Evolutionary conservation across 495 filamentous ascomycete genomes (phyloP).

Genomic region (Aspergillus egyptiacus): DNA sequence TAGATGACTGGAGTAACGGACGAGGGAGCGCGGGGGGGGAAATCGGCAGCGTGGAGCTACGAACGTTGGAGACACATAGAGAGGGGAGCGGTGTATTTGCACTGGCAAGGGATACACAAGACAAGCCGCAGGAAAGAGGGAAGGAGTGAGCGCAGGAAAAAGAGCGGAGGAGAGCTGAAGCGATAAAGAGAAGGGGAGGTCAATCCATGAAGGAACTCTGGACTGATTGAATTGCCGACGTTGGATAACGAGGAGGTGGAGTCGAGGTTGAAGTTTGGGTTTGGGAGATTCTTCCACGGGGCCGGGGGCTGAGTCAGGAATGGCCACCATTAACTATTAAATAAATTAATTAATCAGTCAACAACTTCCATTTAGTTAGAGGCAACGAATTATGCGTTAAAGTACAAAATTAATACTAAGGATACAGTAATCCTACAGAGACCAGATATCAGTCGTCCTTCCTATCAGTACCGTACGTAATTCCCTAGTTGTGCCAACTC

Average conservation of each 20-base stretch:
- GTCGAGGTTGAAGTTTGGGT: background rate
- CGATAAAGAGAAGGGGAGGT: conserved; percentile 11
- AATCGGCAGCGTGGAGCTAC: conserved; percentile 18
- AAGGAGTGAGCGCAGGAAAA: conserved; percentile 13
- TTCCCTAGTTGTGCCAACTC: conserved; percentile 1
- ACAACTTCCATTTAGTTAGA: background rate
- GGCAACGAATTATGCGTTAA: conserved; percentile 4
- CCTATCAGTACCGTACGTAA: conserved; percentile 3
- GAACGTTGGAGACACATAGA: conserved; percentile 20
- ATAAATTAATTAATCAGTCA: background rate
- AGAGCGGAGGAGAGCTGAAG: conserved; percentile 14
- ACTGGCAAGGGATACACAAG: background rate
- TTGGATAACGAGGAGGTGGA: conserved; percentile 7
- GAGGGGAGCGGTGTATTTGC: conserved; percentile 2
- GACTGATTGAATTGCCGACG: conserved; percentile 1
- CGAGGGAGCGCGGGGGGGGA: conserved; percentile 11
- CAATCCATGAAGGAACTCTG: conserved; percentile 4
- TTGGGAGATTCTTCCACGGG: conserved; percentile 6
- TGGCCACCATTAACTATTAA: conserved; percentile 10
- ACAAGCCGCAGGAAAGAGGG: conserved; percentile 11
- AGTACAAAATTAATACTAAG: conserved; percentile 6
- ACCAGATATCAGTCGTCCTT: conserved; percentile 4
- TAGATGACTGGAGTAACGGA: conserved; percentile 10
- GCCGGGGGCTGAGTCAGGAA: conserved; percentile 15
- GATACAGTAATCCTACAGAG: conserved; percentile 5